These are phyloP conservation scores for Cordia subcordata DNA, from an alignment of 257 asterid genomes.

Conservation along the genomic window DNA sequence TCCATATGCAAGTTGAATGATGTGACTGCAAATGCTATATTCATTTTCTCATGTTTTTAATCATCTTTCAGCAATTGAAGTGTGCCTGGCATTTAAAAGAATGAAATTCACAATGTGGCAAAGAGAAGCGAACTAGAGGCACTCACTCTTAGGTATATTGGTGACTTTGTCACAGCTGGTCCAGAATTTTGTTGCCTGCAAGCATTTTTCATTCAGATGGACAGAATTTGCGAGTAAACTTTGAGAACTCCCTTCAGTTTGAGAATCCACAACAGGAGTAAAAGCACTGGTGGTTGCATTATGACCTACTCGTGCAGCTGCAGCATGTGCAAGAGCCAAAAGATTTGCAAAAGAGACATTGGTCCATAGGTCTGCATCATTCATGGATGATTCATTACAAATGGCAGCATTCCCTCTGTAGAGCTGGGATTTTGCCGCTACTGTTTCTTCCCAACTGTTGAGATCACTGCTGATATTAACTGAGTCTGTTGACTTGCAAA, in stretches of 20 bases:
- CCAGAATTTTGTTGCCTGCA: slow-evolving; percentile 16
- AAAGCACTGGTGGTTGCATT: slow-evolving; percentile 6
- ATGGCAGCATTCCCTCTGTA: slow-evolving; percentile 7
- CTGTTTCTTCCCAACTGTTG: slow-evolving; percentile 25
- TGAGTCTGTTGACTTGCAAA: slow-evolving; percentile 14
- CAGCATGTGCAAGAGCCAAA: slow-evolving; percentile 38
- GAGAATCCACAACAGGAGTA: neutral
- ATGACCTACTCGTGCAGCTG: slow-evolving; percentile 16
- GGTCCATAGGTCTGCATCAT: slow-evolving; percentile 21
- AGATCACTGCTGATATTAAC: slow-evolving; percentile 10
- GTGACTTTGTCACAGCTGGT: slow-evolving; percentile 1
- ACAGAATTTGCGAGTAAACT: slow-evolving; percentile 19
- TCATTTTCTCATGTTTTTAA: neutral
- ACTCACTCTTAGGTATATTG: slow-evolving; percentile 23
- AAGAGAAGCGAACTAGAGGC: slow-evolving; percentile 8
- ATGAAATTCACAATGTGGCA: neutral
- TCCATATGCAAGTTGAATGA: no score
- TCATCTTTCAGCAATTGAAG: neutral
- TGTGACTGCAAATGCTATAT: no score
- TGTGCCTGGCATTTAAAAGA: neutral
- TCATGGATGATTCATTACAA: slow-evolving; percentile 15
- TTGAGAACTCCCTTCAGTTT: slow-evolving; percentile 20
- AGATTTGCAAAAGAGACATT: slow-evolving; percentile 34
- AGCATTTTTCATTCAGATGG: slow-evolving; percentile 8
- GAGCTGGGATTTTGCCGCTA: slow-evolving; percentile 15